Base-by-base conservation (phyloP, 129 eudicot species). In the Rutidosis leptorrhynchoides region DNA sequence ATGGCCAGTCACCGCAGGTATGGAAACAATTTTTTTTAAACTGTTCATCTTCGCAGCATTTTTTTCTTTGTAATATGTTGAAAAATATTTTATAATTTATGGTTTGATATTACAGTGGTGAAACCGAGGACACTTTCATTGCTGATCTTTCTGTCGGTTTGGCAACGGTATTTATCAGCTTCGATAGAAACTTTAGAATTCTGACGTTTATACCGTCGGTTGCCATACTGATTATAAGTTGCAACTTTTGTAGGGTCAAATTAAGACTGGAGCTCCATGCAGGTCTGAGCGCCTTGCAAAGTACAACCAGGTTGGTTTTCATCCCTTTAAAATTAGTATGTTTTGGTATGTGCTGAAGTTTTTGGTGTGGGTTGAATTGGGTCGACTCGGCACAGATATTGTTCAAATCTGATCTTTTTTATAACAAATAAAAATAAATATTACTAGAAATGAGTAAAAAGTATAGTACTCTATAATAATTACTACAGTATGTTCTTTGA, bases 211-310 rank as follows among this genome's bases (percentile, higher is more conserved):
- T 2, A 16, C 1, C 52, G 29, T 66, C 23, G 3, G 3, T 56
- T 19, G 0, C 40, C 48, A 62, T 76, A 58, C 16, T 67, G n/a
- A 33, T 19, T 49, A 22, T 32, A 20, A 37, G 20, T 33, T 20
- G 58, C n/a, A 42, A 64, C 28, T 59, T 46, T 67, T 25, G 2
- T 83, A 80, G 88, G 93, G 93, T 17, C 94, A 86, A 80, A 86
- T 86, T 67, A 86, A 83, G 82, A 86, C 94, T 4, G 94, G 94
- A 68, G 94, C 94, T 61, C 94, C 89, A 59, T 86, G 94, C 89
- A 86, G 94, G 53, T 86, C 94, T 21, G 94, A 83, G 70, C 87
- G 87, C 71, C 82, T 84, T 64, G 90, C 87, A 6, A 83, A 83
- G 60, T 81, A 87, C 82, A 84, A 84, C 65, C 96, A 91, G 95